A percentile compares a stretch with the other conserved stretches of the same genome.
These are phyloP conservation scores for Amaranthus hypochondriacus DNA, from an alignment of 148 eudicot species.

Conservation along the genomic window DNA sequence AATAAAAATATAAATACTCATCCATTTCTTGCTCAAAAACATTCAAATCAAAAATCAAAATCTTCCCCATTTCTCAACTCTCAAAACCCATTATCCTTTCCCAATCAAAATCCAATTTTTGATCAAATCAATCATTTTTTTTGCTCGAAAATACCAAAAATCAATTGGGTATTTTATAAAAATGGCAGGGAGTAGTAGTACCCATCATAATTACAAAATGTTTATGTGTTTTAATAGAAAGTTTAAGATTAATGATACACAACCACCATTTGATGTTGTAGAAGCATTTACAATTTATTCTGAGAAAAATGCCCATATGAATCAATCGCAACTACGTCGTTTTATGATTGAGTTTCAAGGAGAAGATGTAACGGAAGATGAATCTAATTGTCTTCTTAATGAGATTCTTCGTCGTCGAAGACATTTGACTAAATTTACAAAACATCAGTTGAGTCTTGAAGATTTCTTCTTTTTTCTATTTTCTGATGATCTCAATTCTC, in stretches of 20 bases:
- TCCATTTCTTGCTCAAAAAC: not conserved
- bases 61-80: not conserved
- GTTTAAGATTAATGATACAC: conserved; percentile 58
- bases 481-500: conserved; percentile 58
- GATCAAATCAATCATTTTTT: not conserved
- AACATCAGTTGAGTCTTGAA: conserved; percentile 41
- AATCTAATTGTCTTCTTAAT: conserved; percentile 30
- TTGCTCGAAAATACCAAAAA: not conserved
- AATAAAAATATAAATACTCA: not conserved
- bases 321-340: conserved; percentile 42
- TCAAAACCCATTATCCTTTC: not conserved
- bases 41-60: not conserved
- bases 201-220: conserved; percentile 59
- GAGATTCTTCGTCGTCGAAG: conserved; percentile 32
- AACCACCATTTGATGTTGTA: conserved; percentile 67
- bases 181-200: conserved; percentile 15
- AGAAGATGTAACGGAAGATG: conserved; percentile 39
- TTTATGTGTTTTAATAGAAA: conserved; percentile 70
- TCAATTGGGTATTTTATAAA: too few species aligned
- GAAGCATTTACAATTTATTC: conserved; percentile 50
- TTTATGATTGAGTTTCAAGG: conserved; percentile 64
- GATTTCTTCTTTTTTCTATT: conserved; percentile 71
- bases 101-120: not conserved
- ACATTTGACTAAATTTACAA: conserved; percentile 28
- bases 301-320: conserved; percentile 32